These are phyloP conservation scores for Perilla frutescens DNA, from an alignment of 257 asterid species.

Conservation along the genomic window DNA sequence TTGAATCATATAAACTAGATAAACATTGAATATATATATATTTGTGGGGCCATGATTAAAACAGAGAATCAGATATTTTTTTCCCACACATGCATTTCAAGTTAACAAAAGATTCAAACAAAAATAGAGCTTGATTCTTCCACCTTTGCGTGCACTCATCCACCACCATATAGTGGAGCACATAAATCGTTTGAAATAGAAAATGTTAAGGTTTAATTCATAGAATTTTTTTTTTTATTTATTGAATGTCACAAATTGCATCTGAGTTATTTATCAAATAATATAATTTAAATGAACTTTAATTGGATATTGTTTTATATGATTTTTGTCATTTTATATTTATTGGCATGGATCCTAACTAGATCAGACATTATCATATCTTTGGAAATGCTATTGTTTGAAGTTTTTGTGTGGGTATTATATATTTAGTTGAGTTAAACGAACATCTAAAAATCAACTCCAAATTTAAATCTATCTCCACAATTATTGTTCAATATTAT, in stretches of 20 bases:
- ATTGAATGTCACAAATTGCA: not conserved
- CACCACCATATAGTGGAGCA: not conserved
- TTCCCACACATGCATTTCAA: not conserved
- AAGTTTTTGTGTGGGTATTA: too few relatives aligned
- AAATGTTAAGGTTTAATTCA: too few relatives aligned
- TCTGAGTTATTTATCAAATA: not conserved
- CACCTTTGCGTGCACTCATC: conserved; percentile 38
- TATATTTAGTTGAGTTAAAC: too few relatives aligned
- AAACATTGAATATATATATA: not conserved
- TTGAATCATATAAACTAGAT: not conserved
- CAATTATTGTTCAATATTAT: too few relatives aligned
- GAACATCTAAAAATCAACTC: too few relatives aligned
- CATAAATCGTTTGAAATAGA: not conserved
- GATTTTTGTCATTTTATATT: too few relatives aligned
- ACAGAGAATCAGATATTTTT: not conserved
- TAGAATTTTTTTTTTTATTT: too few relatives aligned
- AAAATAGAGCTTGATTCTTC: conserved; percentile 23
- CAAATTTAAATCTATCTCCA: too few relatives aligned
- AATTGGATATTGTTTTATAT: not conserved
- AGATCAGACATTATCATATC: too few relatives aligned
- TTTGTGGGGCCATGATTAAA: not conserved
- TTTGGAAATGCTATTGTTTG: too few relatives aligned
- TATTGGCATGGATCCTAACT: too few relatives aligned
- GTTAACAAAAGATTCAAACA: conserved; percentile 4
- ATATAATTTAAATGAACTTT: not conserved